phyloP scores from a whole-genome alignment of 2,329 filamentous ascomycete genomes.

The Botrytis porri region DNA sequence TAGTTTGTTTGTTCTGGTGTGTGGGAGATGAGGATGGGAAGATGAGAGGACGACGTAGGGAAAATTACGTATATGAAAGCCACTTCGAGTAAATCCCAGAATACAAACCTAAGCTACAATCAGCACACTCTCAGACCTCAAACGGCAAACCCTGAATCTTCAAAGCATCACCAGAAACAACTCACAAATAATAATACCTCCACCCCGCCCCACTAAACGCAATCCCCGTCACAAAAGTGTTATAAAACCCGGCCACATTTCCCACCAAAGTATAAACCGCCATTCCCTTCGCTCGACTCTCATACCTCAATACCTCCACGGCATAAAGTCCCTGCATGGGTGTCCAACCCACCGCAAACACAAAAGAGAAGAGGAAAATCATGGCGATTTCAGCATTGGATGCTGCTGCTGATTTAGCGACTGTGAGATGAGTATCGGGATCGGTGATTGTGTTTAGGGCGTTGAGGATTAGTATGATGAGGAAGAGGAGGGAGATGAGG shows the following conservation, averaged over 20 bases:
- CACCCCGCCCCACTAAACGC: constrained; percentile 11
- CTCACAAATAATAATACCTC: constrained; percentile 19
- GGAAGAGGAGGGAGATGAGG: constrained; percentile 8
- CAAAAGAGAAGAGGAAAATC: constrained; percentile 52
- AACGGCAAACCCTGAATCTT: no score
- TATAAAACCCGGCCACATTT: constrained; percentile 18
- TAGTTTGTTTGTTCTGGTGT: not conserved
- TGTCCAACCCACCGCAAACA: constrained; percentile 52
- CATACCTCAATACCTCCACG: constrained; percentile 42
- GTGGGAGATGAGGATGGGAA: no score
- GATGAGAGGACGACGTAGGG: not conserved
- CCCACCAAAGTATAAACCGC: constrained; percentile 12
- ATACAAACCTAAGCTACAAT: not conserved
- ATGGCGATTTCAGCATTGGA: constrained; percentile 49
- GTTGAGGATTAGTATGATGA: constrained; percentile 39
- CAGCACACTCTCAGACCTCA: not conserved
- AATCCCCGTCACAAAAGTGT: constrained; percentile 18
- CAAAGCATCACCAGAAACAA: not conserved
- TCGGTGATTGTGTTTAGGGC: constrained; percentile 47
- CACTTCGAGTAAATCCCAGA: constrained; percentile 16
- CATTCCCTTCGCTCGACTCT: constrained; percentile 18
- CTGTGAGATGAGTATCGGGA: not conserved
- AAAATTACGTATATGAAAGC: constrained; percentile 12
- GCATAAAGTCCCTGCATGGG: constrained; percentile 51
- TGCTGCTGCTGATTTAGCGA: constrained; percentile 31